These are phyloP conservation scores for Yarrowia hollandica DNA, from an alignment of 805 yeast genomes.

Conservation along the genomic window DNA sequence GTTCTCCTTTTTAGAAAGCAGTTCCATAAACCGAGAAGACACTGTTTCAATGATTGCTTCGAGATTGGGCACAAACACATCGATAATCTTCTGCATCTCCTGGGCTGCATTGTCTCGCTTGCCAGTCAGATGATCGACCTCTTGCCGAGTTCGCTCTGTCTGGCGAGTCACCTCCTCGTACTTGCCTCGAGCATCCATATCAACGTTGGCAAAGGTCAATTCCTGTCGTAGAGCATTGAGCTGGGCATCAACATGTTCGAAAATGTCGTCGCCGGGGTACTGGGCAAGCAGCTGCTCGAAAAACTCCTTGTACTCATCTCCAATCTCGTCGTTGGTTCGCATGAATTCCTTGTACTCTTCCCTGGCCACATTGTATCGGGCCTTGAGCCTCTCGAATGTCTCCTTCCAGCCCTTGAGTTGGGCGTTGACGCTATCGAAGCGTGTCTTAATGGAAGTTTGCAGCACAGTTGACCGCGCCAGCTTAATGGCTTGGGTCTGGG, in stretches of 20 bases:
- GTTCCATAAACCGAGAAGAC: neutral
- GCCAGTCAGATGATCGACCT: neutral
- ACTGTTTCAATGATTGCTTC: neutral
- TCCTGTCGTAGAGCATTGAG: neutral
- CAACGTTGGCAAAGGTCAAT: neutral
- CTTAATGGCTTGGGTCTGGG: neutral
- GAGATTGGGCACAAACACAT: conserved; percentile 1
- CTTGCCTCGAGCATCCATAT: conserved; percentile 9
- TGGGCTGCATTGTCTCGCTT: neutral
- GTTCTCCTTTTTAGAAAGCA: neutral
- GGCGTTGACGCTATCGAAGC: neutral
- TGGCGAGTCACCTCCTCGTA: neutral
- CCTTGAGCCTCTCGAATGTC: neutral
- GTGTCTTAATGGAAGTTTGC: neutral
- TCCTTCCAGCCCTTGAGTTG: neutral
- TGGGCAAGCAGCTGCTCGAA: neutral
- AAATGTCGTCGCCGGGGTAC: neutral
- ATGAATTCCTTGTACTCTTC: neutral
- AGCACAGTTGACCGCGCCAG: neutral
- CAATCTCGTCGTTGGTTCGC: neutral
- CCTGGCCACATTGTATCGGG: neutral
- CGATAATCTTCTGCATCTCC: conserved; percentile 1
- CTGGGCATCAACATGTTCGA: neutral
- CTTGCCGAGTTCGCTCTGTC: neutral
- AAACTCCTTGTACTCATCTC: neutral